Conservation (phyloP, 768 basidiomycete genomes). For the Agrocybe praecox region DNA sequence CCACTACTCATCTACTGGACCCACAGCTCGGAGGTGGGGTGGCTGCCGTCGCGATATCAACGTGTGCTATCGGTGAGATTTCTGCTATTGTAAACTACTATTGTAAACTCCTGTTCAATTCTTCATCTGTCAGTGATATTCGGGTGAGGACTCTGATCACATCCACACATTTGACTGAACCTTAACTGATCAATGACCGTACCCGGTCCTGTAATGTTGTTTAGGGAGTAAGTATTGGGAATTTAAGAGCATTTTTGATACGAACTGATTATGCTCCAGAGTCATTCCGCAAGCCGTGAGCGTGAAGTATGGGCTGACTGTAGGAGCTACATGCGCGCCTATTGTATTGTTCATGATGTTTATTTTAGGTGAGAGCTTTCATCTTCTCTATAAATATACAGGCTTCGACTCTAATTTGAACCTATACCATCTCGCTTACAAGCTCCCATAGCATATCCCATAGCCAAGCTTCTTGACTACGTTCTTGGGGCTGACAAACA, state of each 20-base stretch:
- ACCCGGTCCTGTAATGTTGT: not conserved
- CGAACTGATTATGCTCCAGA: slow-evolving; percentile 23
- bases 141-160: slow-evolving; percentile 52
- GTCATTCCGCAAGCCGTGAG: slow-evolving; percentile 74
- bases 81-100: slow-evolving; percentile 59
- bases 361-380: slow-evolving; percentile 50
- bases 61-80: slow-evolving; percentile 71
- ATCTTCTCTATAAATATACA: too few species aligned
- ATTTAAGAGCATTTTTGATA: not conserved
- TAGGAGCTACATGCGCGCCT: slow-evolving; percentile 79
- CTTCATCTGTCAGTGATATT: slow-evolving; percentile 62
- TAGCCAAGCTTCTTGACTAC: slow-evolving; percentile 79
- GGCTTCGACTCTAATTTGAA: too few species aligned
- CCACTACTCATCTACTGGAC: not conserved
- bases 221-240: slow-evolving; percentile 64
- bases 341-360: slow-evolving; percentile 78
- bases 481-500: slow-evolving; percentile 75
- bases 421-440: not conserved
- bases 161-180: not conserved
- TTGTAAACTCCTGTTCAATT: not conserved
- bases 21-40: slow-evolving; percentile 64
- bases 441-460: slow-evolving; percentile 84
- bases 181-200: not conserved
- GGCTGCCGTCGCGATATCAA: slow-evolving; percentile 76
- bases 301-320: slow-evolving; percentile 76